Percentiles rank a stretch among this genome's conserved stretches.
Evolutionary conservation across 2,329 filamentous ascomycete genomes (phyloP).

Genomic region (Emydomyces testavorans): DNA sequence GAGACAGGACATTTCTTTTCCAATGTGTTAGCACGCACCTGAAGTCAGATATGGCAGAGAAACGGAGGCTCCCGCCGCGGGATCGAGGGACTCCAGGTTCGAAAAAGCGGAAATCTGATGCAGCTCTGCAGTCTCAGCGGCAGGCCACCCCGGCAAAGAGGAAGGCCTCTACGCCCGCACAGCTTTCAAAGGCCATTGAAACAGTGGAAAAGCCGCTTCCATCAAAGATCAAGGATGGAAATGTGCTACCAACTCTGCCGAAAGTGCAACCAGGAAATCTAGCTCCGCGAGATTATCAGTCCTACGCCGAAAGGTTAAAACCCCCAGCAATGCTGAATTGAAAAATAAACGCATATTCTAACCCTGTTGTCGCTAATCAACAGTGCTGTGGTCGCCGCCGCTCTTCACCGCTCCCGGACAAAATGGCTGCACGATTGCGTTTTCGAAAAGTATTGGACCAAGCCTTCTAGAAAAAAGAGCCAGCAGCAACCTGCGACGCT

Average conservation of each 20-base stretch:
- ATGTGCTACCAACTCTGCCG: slow-evolving; percentile 43
- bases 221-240: slow-evolving; percentile 42
- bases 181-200: slow-evolving; percentile 23
- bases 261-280: slow-evolving; percentile 41
- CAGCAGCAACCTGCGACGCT: slow-evolving; percentile 38
- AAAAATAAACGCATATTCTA: background rate
- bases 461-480: slow-evolving; percentile 46
- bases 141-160: slow-evolving; percentile 24
- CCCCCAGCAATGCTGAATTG: background rate
- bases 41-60: slow-evolving; percentile 29
- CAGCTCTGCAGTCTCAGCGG: slow-evolving; percentile 24
- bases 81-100: slow-evolving; percentile 32
- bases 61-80: slow-evolving; percentile 34
- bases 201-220: slow-evolving; percentile 37
- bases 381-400: slow-evolving; percentile 47
- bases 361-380: slow-evolving; percentile 16
- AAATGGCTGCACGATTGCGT: slow-evolving; percentile 46
- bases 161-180: slow-evolving; percentile 26
- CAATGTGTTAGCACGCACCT: no score
- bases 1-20: no score
- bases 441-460: slow-evolving; percentile 48
- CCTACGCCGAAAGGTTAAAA: slow-evolving; percentile 44
- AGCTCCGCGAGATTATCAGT: slow-evolving; percentile 46
- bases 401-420: slow-evolving; percentile 48
- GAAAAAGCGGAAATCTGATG: slow-evolving; percentile 35